Base-by-base conservation (phyloP, 169 alveolate species). In the Plasmodium gallinaceum region DNA sequence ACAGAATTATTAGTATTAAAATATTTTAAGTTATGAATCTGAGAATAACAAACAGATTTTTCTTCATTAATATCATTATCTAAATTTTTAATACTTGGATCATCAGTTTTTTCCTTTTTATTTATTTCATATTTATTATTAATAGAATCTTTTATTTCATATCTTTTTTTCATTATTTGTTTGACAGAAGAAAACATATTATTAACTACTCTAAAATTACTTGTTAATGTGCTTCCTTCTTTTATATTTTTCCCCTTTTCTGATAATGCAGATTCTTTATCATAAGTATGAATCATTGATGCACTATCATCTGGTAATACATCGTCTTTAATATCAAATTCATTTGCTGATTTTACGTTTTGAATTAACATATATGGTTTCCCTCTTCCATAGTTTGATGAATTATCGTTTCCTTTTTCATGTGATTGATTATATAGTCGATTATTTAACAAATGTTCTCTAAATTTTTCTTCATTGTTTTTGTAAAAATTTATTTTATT, bases 281-380 rank as follows among this genome's bases (percentile, higher is more conserved):
- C 78, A 64, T 18, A 52, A 46, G 46, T 43, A 58, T 76, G 72
- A 24, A 76, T 76, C 89, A 76, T 76, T 12, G 89, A 76, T n/a
- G 89, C 89, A 42, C 89, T 76, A 37, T 76, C 89, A 18, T 76
- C 89, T 24, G 89, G 89, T 39, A 76, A 45, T 0, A 76, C 60
- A 62, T 76, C 89, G 65, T 76, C 89, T 57, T 76, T 76, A 26
- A 48, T 58, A n/a, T 76, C 89, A 20, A 64, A 76, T 10, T 76
- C 76, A 24, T 60, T 60, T 8, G 32, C 7, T 20, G 26, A 20
- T 60, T 24, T 26, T 26, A 5, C 14, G 16, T 60, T 60, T 16
- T 5, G 16, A 3, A 0, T 20, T 7, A 20, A 20, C 6, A 6
- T 12, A 22, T 22, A 60, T 5, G 26, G 6, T 20, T 60, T 60